These are phyloP conservation scores for Ganoderma lucidum DNA, from an alignment of 1,284 basidiomycete species.

Conservation along the genomic window DNA sequence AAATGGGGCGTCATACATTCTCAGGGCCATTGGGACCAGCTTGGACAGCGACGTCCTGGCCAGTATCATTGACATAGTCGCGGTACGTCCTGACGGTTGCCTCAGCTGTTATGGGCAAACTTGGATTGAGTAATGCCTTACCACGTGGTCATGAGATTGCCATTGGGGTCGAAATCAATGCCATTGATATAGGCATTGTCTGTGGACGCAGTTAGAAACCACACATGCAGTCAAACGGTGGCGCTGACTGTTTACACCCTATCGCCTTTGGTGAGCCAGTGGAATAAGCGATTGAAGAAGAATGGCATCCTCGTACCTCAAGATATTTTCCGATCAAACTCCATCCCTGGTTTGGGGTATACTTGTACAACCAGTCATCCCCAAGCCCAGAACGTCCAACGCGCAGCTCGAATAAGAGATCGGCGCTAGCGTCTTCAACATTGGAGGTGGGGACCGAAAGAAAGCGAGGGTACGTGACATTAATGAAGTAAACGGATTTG, in stretches of 20 bases:
- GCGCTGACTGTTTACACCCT: conserved; percentile 47
- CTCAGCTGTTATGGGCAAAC: background rate
- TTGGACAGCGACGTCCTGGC: conserved; percentile 49
- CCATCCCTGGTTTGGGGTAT: conserved; percentile 46
- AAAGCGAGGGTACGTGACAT: conserved; percentile 54
- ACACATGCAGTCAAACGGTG: background rate
- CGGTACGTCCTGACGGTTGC: conserved; percentile 48
- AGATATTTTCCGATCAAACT: conserved; percentile 47
- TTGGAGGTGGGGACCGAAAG: conserved; percentile 38
- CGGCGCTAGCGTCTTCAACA: conserved; percentile 27
- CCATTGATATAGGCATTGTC: conserved; percentile 57
- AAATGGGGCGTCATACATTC: conserved; percentile 40
- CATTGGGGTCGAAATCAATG: conserved; percentile 47
- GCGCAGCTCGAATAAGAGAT: conserved; percentile 49
- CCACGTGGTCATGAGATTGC: conserved; percentile 49
- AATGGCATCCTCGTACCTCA: conserved; percentile 32
- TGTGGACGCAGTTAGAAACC: conserved; percentile 19
- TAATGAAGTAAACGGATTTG: conserved; percentile 45
- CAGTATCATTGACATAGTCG: conserved; percentile 52
- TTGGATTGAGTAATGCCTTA: conserved; percentile 23
- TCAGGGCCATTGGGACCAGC: conserved; percentile 56
- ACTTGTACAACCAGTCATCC: conserved; percentile 53
- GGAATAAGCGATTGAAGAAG: background rate
- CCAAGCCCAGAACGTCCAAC: conserved; percentile 52
- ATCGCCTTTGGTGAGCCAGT: background rate